A percentile compares a stretch with the other conserved stretches of the same genome.
Conservation (phyloP, 345 rosid genomes). For the Syzygium grande region DNA sequence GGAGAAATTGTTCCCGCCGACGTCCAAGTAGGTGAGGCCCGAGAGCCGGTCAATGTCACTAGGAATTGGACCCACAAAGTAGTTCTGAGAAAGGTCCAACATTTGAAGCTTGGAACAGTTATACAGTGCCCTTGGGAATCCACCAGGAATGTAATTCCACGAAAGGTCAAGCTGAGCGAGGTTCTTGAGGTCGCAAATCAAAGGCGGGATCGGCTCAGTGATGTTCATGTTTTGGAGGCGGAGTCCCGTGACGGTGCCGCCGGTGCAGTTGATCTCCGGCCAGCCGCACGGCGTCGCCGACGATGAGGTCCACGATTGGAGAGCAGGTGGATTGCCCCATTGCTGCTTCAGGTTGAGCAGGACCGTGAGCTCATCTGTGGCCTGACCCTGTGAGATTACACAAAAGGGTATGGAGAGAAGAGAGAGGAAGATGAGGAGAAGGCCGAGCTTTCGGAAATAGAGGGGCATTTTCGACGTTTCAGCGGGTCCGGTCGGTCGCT, state of each 20-base stretch:
- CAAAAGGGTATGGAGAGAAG: conserved; percentile 23
- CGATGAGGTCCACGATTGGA: conserved; percentile 50
- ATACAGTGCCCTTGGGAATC: conserved; percentile 50
- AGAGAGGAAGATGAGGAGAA: conserved; percentile 14
- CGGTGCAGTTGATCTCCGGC: conserved; percentile 42
- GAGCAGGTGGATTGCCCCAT: conserved; percentile 49
- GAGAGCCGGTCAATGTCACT: conserved; percentile 46
- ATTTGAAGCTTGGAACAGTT: conserved; percentile 47
- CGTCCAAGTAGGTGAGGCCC: conserved; percentile 32
- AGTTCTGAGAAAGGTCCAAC: conserved; percentile 59
- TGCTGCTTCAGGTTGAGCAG: conserved; percentile 45
- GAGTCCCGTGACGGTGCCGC: conserved; percentile 36
- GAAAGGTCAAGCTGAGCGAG: conserved; percentile 35
- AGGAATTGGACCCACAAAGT: conserved; percentile 62
- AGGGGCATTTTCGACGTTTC: background rate
- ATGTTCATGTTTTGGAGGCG: conserved; percentile 22
- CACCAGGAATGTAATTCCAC: conserved; percentile 41
- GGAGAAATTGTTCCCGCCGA: conserved; percentile 52
- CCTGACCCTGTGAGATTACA: conserved; percentile 33
- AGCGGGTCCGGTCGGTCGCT: background rate
- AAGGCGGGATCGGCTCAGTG: conserved; percentile 33
- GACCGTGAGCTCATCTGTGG: conserved; percentile 24
- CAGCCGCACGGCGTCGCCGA: conserved; percentile 57
- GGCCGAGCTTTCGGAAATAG: background rate
- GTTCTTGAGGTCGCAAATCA: conserved; percentile 59